Evolutionary conservation across 1,139 yeast species (phyloP).

Genomic region (Suhomyces taliae): DNA sequence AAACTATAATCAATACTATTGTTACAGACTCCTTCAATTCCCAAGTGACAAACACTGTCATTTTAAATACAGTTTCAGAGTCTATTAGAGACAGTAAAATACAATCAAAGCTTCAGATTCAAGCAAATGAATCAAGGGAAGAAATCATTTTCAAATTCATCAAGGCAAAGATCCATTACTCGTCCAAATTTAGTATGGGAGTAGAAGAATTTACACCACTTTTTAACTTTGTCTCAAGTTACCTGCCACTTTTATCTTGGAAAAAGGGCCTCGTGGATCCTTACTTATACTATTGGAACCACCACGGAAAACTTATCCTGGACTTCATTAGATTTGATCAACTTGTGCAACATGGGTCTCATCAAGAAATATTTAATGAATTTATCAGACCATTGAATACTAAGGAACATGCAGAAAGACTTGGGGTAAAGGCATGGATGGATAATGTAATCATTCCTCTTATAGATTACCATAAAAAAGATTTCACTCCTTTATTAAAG

Average conservation of each 20-base stretch:
- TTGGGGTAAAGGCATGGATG: conserved; percentile 27
- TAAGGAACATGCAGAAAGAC: conserved; percentile 10
- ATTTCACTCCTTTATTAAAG: conserved; percentile 25
- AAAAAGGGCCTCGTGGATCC: conserved; percentile 29
- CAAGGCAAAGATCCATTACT: conserved; percentile 24
- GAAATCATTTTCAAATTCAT: conserved; percentile 22
- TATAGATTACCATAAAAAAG: conserved; percentile 19
- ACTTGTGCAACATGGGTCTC: background rate
- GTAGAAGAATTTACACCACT: conserved; percentile 17
- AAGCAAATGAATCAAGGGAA: background rate
- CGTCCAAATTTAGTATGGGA: conserved; percentile 22
- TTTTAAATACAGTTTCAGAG: conserved; percentile 3
- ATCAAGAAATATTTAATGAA: conserved; percentile 19
- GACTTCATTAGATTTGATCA: background rate
- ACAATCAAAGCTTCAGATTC: background rate
- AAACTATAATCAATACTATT: background rate
- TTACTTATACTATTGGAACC: conserved; percentile 31
- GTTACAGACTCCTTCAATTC: background rate
- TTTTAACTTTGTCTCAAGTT: conserved; percentile 16
- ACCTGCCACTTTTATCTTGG: conserved; percentile 29
- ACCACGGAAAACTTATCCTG: conserved; percentile 18
- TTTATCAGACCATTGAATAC: conserved; percentile 26
- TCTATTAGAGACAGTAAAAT: background rate
- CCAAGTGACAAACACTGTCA: background rate
- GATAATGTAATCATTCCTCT: conserved; percentile 33